Conservation (phyloP, 768 basidiomycete genomes). For the Pholiota microspora region DNA sequence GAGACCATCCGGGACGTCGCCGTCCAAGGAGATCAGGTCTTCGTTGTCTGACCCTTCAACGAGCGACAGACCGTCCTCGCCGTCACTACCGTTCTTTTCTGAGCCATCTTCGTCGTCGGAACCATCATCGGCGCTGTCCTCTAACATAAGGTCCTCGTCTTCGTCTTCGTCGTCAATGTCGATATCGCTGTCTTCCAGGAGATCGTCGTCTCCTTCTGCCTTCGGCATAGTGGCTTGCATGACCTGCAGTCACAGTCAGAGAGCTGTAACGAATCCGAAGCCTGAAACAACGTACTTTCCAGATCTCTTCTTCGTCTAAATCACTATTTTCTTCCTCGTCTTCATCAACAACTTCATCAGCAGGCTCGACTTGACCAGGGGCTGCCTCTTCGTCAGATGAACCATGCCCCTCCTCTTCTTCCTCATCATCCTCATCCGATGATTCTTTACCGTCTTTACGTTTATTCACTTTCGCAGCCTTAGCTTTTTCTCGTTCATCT, state of each 20-base stretch:
- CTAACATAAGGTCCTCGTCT: constrained; percentile 26
- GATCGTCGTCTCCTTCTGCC: constrained; percentile 44
- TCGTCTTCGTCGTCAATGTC: constrained; percentile 29
- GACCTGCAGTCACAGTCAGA: constrained; percentile 45
- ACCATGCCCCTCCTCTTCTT: constrained; percentile 36
- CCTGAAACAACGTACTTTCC: constrained; percentile 61
- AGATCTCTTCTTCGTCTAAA: constrained; percentile 63
- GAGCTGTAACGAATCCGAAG: neutral
- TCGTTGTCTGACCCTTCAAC: constrained; percentile 72
- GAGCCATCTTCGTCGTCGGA: constrained; percentile 4
- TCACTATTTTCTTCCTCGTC: constrained; percentile 42
- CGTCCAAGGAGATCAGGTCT: constrained; percentile 59
- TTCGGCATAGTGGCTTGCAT: constrained; percentile 88
- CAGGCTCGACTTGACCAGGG: constrained; percentile 31
- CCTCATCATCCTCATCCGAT: constrained; percentile 38
- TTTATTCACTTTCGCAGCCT: constrained; percentile 35
- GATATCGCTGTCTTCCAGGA: constrained; percentile 38
- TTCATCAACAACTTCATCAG: constrained; percentile 32
- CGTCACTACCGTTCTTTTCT: constrained; percentile 6
- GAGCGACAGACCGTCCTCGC: constrained; percentile 49
- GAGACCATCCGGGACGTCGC: constrained; percentile 53
- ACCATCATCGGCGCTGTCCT: constrained; percentile 29
- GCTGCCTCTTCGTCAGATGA: constrained; percentile 27
- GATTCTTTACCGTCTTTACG: constrained; percentile 30
- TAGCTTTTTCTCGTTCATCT: constrained; percentile 50